Percentiles rank a stretch among this genome's conserved stretches.
Evolutionary conservation across 345 rosid species (phyloP).

Genomic region (Populus euphratica): DNA sequence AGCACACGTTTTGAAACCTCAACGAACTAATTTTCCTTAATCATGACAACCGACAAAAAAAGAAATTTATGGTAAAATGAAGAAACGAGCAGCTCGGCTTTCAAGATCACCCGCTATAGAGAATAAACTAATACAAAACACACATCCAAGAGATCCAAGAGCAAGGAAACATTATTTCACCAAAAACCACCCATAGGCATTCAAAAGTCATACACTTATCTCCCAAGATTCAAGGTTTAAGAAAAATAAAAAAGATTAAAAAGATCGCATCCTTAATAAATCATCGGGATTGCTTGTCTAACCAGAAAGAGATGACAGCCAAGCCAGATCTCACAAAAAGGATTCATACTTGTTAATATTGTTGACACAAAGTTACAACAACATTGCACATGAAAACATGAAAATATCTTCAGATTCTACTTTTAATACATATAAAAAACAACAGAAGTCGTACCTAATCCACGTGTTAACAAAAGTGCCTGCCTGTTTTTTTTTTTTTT

Average conservation of each 20-base stretch:
- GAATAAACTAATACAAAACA: neutral
- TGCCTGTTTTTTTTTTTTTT: neutral
- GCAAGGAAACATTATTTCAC: neutral
- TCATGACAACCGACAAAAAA: constrained; percentile 37
- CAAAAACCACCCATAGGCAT: neutral
- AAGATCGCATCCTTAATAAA: neutral
- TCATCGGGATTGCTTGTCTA: constrained; percentile 20
- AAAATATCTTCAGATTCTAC: neutral
- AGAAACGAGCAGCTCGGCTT: constrained; percentile 18
- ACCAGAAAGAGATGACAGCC: constrained; percentile 1
- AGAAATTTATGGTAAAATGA: neutral
- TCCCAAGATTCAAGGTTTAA: neutral
- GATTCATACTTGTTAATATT: neutral
- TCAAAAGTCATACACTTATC: neutral
- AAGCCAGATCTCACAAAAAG: constrained; percentile 7
- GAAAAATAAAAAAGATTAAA: neutral
- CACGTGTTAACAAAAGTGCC: constrained; percentile 5
- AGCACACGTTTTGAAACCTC: constrained; percentile 25
- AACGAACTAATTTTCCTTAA: constrained; percentile 15
- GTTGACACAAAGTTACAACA: neutral
- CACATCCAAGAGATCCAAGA: constrained; percentile 8
- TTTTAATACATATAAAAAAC: neutral
- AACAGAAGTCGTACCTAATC: constrained; percentile 4
- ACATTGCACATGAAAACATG: constrained; percentile 19
- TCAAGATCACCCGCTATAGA: constrained; percentile 29